Evolutionary conservation across 192 early-diverging fungal species (phyloP).

Genomic region (Coemansia sp.): DNA sequence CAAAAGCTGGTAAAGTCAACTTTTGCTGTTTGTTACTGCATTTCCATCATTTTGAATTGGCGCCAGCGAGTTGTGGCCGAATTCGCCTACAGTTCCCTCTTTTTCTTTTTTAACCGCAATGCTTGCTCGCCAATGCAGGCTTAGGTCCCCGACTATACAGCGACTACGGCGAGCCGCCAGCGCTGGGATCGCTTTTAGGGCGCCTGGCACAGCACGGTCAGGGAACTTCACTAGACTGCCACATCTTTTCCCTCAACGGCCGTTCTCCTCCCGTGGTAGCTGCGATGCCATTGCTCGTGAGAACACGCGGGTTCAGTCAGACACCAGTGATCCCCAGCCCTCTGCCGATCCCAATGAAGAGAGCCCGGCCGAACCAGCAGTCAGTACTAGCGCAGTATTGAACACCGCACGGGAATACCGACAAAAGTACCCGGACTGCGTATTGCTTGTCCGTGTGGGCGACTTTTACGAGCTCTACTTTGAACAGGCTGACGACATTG

Average conservation of each 20-base stretch:
- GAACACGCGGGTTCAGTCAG: not conserved
- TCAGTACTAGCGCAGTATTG: constrained; percentile 42
- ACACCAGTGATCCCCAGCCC: not conserved
- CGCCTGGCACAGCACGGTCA: not conserved
- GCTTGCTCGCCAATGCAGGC: not conserved
- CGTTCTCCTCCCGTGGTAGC: not conserved
- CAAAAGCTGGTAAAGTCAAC: too few species aligned
- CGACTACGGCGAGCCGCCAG: not conserved
- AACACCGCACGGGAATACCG: constrained; percentile 56
- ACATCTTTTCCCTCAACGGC: not conserved
- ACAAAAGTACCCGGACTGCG: constrained; percentile 63
- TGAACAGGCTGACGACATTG: constrained; percentile 62
- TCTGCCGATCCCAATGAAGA: not conserved
- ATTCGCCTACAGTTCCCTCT: not conserved
- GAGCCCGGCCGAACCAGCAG: not conserved
- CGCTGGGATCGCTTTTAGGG: not conserved
- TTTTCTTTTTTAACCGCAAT: not conserved
- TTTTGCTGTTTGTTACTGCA: not conserved
- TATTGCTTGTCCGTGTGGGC: constrained; percentile 73
- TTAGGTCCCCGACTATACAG: not conserved
- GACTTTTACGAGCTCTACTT: constrained; percentile 81
- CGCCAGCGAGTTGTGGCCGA: not conserved
- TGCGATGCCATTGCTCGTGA: not conserved
- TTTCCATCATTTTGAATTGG: not conserved
- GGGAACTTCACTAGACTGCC: not conserved